phyloP scores from a whole-genome alignment of 495 filamentous ascomycete species.

The Neurospora hispaniola region DNA sequence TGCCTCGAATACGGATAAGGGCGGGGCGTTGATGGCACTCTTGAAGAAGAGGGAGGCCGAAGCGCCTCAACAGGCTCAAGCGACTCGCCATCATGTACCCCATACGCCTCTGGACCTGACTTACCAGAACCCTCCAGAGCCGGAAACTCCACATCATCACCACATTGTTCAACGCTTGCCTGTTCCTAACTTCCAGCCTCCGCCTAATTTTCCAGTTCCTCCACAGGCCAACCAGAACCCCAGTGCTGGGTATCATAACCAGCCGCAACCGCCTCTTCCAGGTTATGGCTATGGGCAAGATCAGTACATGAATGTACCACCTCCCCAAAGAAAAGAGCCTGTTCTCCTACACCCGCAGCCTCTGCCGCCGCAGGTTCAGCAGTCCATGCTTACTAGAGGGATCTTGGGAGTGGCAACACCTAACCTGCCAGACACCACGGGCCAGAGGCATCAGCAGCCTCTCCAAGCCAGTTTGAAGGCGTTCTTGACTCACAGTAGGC shows the following conservation, averaged over 20 bases:
- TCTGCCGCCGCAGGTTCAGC: conserved; percentile 40
- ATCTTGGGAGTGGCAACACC: conserved; percentile 17
- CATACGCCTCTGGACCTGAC: conserved; percentile 35
- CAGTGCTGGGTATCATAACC: conserved; percentile 8
- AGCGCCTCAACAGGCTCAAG: conserved; percentile 10
- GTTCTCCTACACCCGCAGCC: conserved; percentile 44
- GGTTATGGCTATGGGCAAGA: conserved; percentile 18
- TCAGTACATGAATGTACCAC: conserved; percentile 13
- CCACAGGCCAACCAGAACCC: conserved; percentile 10
- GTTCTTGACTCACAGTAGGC: neutral
- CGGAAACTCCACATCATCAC: conserved; percentile 29
- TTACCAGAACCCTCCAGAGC: conserved; percentile 23
- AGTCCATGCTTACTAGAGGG: conserved; percentile 26
- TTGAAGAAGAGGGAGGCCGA: conserved; percentile 18
- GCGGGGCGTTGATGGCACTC: conserved; percentile 22
- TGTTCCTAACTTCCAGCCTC: conserved; percentile 25
- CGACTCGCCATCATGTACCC: conserved; percentile 10
- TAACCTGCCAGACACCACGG: conserved; percentile 13
- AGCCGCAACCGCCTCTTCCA: conserved; percentile 9
- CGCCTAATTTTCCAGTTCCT: conserved; percentile 35
- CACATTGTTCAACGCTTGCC: conserved; percentile 27
- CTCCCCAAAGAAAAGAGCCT: conserved; percentile 25
- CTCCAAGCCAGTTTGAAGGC: neutral
- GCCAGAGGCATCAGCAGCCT: conserved; percentile 27
- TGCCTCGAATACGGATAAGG: conserved; percentile 19